Evolutionary conservation across 768 basidiomycete species (phyloP).

Genomic region (Lactarius indigo): DNA sequence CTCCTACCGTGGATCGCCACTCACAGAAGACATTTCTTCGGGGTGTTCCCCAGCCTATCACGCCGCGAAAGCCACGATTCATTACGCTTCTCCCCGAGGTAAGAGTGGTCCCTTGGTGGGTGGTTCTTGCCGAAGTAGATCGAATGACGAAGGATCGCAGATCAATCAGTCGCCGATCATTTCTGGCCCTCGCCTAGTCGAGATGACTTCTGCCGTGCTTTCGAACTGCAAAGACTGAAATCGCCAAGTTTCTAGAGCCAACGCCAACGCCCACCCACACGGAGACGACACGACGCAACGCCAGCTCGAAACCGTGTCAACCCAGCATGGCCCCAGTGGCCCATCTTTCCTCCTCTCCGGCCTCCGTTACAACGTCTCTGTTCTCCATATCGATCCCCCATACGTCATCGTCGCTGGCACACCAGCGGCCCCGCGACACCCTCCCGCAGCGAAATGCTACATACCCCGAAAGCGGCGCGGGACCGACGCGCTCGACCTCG

Average conservation of each 20-base stretch:
- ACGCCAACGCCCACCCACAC: background rate
- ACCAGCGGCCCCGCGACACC: background rate
- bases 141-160: background rate
- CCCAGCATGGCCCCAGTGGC: background rate
- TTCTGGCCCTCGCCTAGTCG: constrained; percentile 2
- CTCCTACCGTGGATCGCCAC: background rate
- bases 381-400: background rate
- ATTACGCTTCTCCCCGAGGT: constrained; percentile 14
- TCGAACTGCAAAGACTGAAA: background rate
- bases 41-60: background rate
- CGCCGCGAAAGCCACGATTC: background rate
- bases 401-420: background rate
- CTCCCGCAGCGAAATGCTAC: background rate
- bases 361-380: background rate
- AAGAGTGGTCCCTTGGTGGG: background rate
- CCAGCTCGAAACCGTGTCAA: background rate
- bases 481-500: constrained; percentile 10
- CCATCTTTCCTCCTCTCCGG: background rate
- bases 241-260: background rate
- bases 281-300: background rate
- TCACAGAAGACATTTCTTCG: background rate
- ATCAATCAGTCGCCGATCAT: constrained; percentile 14
- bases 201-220: background rate
- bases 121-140: background rate
- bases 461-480: background rate